Evolutionary conservation across 805 yeast species (phyloP).

Genomic region (Groenewaldozyma tartarivorans): DNA sequence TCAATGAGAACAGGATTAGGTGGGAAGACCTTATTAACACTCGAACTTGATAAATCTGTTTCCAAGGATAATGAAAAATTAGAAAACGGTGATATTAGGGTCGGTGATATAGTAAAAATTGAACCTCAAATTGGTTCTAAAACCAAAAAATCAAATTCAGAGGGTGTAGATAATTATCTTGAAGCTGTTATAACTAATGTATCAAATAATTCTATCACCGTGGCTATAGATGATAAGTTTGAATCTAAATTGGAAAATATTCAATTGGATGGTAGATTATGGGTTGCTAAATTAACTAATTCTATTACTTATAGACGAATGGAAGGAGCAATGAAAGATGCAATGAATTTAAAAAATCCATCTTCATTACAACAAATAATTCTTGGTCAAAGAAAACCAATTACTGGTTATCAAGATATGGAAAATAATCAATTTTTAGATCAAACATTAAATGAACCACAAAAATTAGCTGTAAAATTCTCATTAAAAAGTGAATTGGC

Average conservation of each 20-base stretch:
- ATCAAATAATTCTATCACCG: slow-evolving; percentile 36
- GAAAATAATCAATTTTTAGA: slow-evolving; percentile 31
- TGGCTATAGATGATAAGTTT: slow-evolving; percentile 52
- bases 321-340: slow-evolving; percentile 64
- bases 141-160: slow-evolving; percentile 11
- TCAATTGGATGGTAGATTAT: slow-evolving; percentile 34
- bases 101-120: slow-evolving; percentile 69
- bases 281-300: slow-evolving; percentile 55
- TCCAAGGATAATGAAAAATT: slow-evolving; percentile 26
- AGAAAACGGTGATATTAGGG: slow-evolving; percentile 44
- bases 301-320: slow-evolving; percentile 39
- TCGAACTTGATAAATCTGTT: slow-evolving; percentile 43
- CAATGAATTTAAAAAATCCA: slow-evolving; percentile 39
- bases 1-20: slow-evolving; percentile 68
- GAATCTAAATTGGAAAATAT: slow-evolving; percentile 44
- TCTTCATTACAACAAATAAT: slow-evolving; percentile 35
- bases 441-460: slow-evolving; percentile 52
- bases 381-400: slow-evolving; percentile 37
- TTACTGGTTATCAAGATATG: slow-evolving; percentile 1
- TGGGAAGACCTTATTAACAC: slow-evolving; percentile 61
- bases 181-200: slow-evolving; percentile 62
- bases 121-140: slow-evolving; percentile 24
- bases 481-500: slow-evolving; percentile 43
- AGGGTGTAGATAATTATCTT: slow-evolving; percentile 23
- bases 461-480: slow-evolving; percentile 59